A percentile compares a stretch with the other conserved stretches of the same genome.
These are phyloP conservation scores for Allantophomopsis cytisporea DNA, from an alignment of 2,329 filamentous ascomycete species.

Conservation along the genomic window DNA sequence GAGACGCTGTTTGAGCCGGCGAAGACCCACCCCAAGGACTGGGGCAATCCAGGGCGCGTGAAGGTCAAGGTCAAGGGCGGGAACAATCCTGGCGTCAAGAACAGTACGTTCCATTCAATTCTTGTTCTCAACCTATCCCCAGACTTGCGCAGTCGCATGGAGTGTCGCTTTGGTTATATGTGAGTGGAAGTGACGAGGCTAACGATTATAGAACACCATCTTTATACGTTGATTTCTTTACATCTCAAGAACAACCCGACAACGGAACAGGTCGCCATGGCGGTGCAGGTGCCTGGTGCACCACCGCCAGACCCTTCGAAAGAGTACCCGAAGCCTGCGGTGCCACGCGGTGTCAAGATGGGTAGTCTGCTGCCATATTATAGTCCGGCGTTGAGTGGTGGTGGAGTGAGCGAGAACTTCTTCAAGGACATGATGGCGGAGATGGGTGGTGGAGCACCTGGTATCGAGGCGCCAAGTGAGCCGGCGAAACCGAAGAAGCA, in stretches of 20 bases:
- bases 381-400: slow-evolving; percentile 79
- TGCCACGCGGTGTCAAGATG: slow-evolving; percentile 88
- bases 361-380: slow-evolving; percentile 72
- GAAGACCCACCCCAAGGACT: slow-evolving; percentile 91
- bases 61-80: slow-evolving; percentile 59
- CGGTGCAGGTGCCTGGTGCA: slow-evolving; percentile 59
- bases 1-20: slow-evolving; percentile 76
- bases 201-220: slow-evolving; percentile 55
- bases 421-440: slow-evolving; percentile 96
- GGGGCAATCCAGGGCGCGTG: slow-evolving; percentile 89
- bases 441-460: slow-evolving; percentile 42
- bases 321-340: slow-evolving; percentile 56
- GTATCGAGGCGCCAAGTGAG: slow-evolving; percentile 28
- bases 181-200: slow-evolving; percentile 4
- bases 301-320: slow-evolving; percentile 48
- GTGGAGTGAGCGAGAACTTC: slow-evolving; percentile 87
- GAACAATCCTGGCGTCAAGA: slow-evolving; percentile 42
- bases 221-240: slow-evolving; percentile 67
- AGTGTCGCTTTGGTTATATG: no score
- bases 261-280: slow-evolving; percentile 54
- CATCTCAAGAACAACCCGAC: slow-evolving; percentile 72
- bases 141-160: background rate
- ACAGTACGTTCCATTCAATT: slow-evolving; percentile 33
- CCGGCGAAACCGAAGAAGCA: slow-evolving; percentile 30
- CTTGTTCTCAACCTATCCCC: background rate